Evolutionary conservation across 352 stramenopile genomes (phyloP).

Genomic region (Pythium graminicola): DNA sequence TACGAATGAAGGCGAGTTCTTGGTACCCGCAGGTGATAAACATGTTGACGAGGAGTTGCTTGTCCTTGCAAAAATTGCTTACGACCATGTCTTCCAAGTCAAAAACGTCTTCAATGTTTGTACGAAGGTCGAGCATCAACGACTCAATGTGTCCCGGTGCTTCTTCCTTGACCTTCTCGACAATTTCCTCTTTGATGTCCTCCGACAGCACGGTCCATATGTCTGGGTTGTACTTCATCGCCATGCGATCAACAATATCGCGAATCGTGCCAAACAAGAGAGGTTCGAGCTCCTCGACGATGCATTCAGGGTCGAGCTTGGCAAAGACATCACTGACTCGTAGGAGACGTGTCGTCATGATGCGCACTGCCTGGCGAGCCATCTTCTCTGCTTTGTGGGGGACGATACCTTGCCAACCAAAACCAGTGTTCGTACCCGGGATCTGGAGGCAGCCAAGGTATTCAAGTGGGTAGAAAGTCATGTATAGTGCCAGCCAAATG

Average conservation of each 20-base stretch:
- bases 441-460: slow-evolving; percentile 90
- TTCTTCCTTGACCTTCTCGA: slow-evolving; percentile 94
- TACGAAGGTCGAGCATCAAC: slow-evolving; percentile 93
- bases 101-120: slow-evolving; percentile 93
- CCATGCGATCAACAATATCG: slow-evolving; percentile 81
- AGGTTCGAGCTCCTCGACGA: slow-evolving; percentile 90
- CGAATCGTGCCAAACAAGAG: slow-evolving; percentile 87
- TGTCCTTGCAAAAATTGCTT: slow-evolving; percentile 90
- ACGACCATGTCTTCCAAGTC: slow-evolving; percentile 96
- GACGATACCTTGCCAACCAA: slow-evolving; percentile 98
- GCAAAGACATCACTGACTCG: slow-evolving; percentile 90
- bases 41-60: slow-evolving; percentile 94
- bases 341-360: slow-evolving; percentile 93
- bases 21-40: slow-evolving; percentile 90
- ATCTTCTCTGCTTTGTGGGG: slow-evolving; percentile 95
- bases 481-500: slow-evolving; percentile 95
- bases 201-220: slow-evolving; percentile 68
- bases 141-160: slow-evolving; percentile 83
- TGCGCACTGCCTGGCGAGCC: slow-evolving; percentile 87
- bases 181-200: slow-evolving; percentile 86
- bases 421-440: slow-evolving; percentile 81
- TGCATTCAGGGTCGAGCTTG: slow-evolving; percentile 81
- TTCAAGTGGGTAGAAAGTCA: slow-evolving; percentile 96
- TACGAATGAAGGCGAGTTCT: slow-evolving; percentile 88
- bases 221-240: slow-evolving; percentile 81